A percentile compares a stretch with the other conserved stretches of the same genome.
phyloP scores from a whole-genome alignment of 495 filamentous ascomycete species.

The Cryomyces minteri region DNA sequence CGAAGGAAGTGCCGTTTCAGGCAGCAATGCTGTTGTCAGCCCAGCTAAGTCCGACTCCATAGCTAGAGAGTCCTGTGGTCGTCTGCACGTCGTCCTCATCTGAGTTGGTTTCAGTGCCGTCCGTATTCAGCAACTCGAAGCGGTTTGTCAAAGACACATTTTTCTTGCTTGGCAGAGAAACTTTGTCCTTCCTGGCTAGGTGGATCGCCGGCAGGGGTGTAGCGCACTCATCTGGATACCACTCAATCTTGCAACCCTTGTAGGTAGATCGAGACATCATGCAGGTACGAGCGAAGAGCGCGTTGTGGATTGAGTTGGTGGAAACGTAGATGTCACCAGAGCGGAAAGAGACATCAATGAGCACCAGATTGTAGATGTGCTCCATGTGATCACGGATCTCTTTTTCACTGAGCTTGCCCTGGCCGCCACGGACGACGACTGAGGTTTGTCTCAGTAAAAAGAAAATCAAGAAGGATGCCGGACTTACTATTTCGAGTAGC shows the following conservation, averaged over 20 bases:
- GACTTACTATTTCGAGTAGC: slow-evolving; percentile 43
- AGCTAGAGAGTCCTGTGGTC: background rate
- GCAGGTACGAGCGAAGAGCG: slow-evolving; percentile 55
- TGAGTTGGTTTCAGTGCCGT: slow-evolving; percentile 20
- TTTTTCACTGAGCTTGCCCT: slow-evolving; percentile 38
- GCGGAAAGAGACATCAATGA: slow-evolving; percentile 45
- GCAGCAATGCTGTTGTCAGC: background rate
- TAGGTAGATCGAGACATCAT: slow-evolving; percentile 64
- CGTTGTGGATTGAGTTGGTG: slow-evolving; percentile 62
- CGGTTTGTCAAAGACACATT: slow-evolving; percentile 29
- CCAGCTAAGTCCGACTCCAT: background rate
- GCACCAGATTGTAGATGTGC: slow-evolving; percentile 62
- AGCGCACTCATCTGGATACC: slow-evolving; percentile 57
- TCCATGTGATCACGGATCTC: slow-evolving; percentile 56
- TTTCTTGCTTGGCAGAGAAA: slow-evolving; percentile 3
- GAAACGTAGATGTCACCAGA: slow-evolving; percentile 42
- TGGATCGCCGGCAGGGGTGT: slow-evolving; percentile 29
- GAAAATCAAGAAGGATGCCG: no score
- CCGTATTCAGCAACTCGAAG: slow-evolving; percentile 44
- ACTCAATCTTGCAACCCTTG: slow-evolving; percentile 54
- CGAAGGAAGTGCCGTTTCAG: no score
- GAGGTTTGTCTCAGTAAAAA: no score
- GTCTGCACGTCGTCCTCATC: background rate
- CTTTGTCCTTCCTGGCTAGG: background rate
- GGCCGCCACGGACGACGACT: slow-evolving; percentile 41